Evolutionary conservation across 176 grass and related monocot genomes (phyloP).

Genomic region (Aegilops bicornis): DNA sequence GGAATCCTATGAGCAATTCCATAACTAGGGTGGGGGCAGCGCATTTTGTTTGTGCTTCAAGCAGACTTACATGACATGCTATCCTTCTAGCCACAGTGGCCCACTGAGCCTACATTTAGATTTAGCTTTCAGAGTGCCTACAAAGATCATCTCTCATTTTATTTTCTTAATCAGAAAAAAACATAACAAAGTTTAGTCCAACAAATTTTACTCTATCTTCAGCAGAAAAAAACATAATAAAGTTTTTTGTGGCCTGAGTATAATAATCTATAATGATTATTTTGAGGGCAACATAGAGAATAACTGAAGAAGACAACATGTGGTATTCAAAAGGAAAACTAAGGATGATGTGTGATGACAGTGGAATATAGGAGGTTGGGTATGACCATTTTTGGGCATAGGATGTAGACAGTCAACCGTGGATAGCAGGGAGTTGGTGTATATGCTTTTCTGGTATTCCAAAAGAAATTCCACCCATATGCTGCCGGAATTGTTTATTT

Average conservation of each 20-base stretch:
- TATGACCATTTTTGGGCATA: not conserved
- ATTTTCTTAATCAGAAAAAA: not conserved
- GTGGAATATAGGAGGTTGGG: not conserved
- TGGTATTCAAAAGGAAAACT: not conserved
- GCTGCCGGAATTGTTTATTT: not conserved
- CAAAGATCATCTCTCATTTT: not conserved
- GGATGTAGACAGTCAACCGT: not conserved
- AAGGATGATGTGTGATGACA: not conserved
- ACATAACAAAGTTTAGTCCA: too few species aligned
- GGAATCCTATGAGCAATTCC: conserved; percentile 41
- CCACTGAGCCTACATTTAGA: conserved; percentile 16
- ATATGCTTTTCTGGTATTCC: not conserved
- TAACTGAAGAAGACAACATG: not conserved
- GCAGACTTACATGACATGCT: conserved; percentile 14
- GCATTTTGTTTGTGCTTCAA: conserved; percentile 27
- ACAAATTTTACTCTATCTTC: not conserved
- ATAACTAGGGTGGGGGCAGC: conserved; percentile 29
- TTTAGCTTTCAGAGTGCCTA: not conserved
- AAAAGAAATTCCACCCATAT: not conserved
- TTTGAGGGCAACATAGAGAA: not conserved
- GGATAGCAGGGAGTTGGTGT: not conserved
- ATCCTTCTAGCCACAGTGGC: conserved; percentile 8
- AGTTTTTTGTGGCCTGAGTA: not conserved
- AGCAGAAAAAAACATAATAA: too few species aligned
- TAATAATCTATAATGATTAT: not conserved